A percentile compares a stretch with the other conserved stretches of the same genome.
Evolutionary conservation across 1,139 yeast genomes (phyloP).

Genomic region (Hanseniaspora sp.): DNA sequence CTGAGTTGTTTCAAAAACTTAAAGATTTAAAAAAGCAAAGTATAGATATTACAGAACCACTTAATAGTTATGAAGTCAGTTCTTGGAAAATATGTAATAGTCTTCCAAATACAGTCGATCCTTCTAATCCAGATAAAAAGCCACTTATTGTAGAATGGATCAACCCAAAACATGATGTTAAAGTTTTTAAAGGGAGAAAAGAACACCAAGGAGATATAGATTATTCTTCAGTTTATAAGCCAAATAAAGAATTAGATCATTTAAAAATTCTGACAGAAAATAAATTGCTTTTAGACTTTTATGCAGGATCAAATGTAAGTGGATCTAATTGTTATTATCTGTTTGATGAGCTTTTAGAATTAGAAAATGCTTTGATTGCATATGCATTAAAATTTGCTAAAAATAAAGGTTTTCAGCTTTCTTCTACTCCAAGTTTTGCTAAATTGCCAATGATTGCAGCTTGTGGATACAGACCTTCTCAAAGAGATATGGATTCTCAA

Average conservation of each 20-base stretch:
- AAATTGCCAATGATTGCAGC: slow-evolving; percentile 67
- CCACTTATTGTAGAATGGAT: slow-evolving; percentile 44
- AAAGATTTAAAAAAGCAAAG: slow-evolving; percentile 25
- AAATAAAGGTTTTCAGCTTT: slow-evolving; percentile 53
- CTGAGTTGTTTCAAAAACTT: slow-evolving; percentile 19
- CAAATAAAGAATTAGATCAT: slow-evolving; percentile 43
- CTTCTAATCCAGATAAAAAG: slow-evolving; percentile 36
- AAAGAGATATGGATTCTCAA: slow-evolving; percentile 76
- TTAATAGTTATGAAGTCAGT: slow-evolving; percentile 32
- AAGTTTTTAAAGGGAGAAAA: slow-evolving; percentile 16
- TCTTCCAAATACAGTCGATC: slow-evolving; percentile 59
- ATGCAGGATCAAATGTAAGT: slow-evolving; percentile 59
- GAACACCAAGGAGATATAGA: slow-evolving; percentile 14
- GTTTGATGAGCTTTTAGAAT: slow-evolving; percentile 71
- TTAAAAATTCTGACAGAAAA: slow-evolving; percentile 37
- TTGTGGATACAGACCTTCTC: slow-evolving; percentile 94
- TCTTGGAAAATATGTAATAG: slow-evolving; percentile 34
- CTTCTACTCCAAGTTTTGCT: slow-evolving; percentile 78
- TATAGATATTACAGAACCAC: slow-evolving; percentile 20
- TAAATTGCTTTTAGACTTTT: slow-evolving; percentile 47
- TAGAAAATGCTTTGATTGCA: slow-evolving; percentile 83
- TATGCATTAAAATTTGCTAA: slow-evolving; percentile 63
- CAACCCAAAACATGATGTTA: slow-evolving; percentile 31
- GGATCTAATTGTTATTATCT: slow-evolving; percentile 89
- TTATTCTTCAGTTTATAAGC: slow-evolving; percentile 19